These are phyloP conservation scores for Tricholoma terreum DNA, from an alignment of 768 basidiomycete genomes.

Conservation along the genomic window DNA sequence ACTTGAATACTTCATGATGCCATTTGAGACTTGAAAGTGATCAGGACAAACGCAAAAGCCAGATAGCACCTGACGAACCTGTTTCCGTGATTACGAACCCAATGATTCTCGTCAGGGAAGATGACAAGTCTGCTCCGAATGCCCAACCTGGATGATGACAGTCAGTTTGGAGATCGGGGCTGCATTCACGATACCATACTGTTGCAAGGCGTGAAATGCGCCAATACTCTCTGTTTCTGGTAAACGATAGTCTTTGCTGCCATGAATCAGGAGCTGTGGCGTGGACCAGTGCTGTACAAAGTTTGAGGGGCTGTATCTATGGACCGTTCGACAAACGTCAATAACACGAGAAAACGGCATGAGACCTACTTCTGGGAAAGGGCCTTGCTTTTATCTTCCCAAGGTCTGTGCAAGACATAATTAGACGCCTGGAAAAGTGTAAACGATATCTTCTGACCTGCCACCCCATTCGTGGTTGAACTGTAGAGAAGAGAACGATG, in stretches of 20 bases:
- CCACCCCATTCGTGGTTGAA: constrained; percentile 89
- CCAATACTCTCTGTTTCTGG: constrained; percentile 83
- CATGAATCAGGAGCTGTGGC: constrained; percentile 81
- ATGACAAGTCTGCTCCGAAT: constrained; percentile 76
- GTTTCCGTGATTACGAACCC: constrained; percentile 81
- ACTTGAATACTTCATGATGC: constrained; percentile 92
- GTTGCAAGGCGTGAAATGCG: constrained; percentile 82
- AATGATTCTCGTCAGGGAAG: constrained; percentile 92
- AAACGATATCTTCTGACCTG: constrained; percentile 25
- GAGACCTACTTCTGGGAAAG: constrained; percentile 56
- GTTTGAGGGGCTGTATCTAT: constrained; percentile 74
- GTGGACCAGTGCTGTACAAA: constrained; percentile 84
- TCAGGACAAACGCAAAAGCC: background rate
- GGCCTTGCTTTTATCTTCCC: constrained; percentile 56
- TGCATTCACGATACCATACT: constrained; percentile 44
- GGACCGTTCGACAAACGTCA: background rate
- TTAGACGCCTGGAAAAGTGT: background rate
- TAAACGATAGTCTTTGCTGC: constrained; percentile 85
- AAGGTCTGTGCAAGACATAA: constrained; percentile 42
- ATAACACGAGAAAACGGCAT: background rate
- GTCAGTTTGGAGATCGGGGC: background rate
- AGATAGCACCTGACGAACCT: constrained; percentile 39
- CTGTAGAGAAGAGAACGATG: constrained; percentile 31
- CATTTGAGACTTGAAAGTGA: constrained; percentile 71
- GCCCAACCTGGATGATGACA: constrained; percentile 44